phyloP scores from a whole-genome alignment of 2,329 filamentous ascomycete genomes.

The Colletotrichum orbiculare region DNA sequence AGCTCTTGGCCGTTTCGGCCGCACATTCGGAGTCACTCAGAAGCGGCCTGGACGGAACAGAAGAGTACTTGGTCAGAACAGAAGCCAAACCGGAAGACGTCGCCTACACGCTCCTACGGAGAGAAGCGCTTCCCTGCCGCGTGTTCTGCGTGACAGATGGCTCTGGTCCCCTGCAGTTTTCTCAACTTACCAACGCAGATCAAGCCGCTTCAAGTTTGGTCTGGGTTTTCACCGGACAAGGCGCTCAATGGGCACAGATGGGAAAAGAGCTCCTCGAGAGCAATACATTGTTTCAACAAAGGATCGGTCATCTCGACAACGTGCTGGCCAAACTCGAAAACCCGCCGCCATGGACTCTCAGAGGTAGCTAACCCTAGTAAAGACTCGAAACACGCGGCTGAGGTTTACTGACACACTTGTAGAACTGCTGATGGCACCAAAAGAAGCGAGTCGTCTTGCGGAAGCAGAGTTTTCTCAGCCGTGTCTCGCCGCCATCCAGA shows the following conservation, averaged over 20 bases:
- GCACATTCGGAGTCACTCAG: slow-evolving; percentile 5
- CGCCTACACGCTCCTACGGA: slow-evolving; percentile 37
- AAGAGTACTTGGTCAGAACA: neutral
- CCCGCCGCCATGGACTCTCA: slow-evolving; percentile 25
- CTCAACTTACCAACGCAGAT: slow-evolving; percentile 28
- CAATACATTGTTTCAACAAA: slow-evolving; percentile 21
- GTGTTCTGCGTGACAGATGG: slow-evolving; percentile 33
- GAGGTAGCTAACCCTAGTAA: slow-evolving; percentile 18
- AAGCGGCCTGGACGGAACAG: neutral
- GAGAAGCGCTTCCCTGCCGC: slow-evolving; percentile 36
- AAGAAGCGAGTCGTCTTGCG: slow-evolving; percentile 5
- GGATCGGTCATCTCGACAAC: slow-evolving; percentile 35
- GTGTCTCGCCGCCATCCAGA: slow-evolving; percentile 59
- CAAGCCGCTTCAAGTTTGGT: neutral
- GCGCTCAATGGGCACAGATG: slow-evolving; percentile 38
- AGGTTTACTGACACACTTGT: slow-evolving; percentile 34
- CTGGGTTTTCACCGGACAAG: slow-evolving; percentile 38
- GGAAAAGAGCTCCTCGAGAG: slow-evolving; percentile 31
- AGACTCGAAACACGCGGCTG: neutral
- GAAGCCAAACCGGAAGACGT: slow-evolving; percentile 36
- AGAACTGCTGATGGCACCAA: slow-evolving; percentile 28
- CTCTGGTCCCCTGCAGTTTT: slow-evolving; percentile 23
- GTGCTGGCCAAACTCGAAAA: slow-evolving; percentile 12
- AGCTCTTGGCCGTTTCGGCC: slow-evolving; percentile 20
- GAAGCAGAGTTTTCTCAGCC: slow-evolving; percentile 57